Evolutionary conservation across 768 basidiomycete species (phyloP), one percentile per base, ranked within the genome.

Genomic region (Suillus bovinus): DNA sequence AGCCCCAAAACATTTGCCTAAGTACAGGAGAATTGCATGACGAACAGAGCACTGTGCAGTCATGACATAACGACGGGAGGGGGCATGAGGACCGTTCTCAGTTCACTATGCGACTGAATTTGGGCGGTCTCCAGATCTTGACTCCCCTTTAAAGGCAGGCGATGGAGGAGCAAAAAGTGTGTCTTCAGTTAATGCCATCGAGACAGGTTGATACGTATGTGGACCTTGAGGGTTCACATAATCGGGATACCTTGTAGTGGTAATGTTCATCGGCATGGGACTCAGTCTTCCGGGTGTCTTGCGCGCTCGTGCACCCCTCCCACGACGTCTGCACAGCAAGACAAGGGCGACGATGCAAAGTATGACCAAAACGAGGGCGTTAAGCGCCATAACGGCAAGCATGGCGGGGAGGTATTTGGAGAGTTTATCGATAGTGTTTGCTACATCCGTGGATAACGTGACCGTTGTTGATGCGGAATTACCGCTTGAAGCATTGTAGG

Each of bases 381-480:
- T 94, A 67, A 94, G 79, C 39, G 86, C 92, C 69, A 93, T 84
- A 62, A 93, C 74, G 31, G 80, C 92, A 57, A 94, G 79, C 78
- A 93, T 84, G 29, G 84, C 88, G 27, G 92, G 92, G 55, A 93
- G 76, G 74, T 82, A 87, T 31, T 78, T 81, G 52, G 82, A 81
- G 67, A 94, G 81, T 69, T 81, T 82, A 70, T 85, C 83, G 58
- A 94, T 73, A 17, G 86, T 86, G 49, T 80, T 69, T 5, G 82
- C 81, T 66, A 87, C 78, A 64, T 89, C 81, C 49, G 82, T 76
- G 9, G 89, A 86, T 58, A 91, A 75, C 8, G 82, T 73, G 63
- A 88, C 84, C 4, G 78, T 72, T 1, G 79, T 76, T 14, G 80
- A 77, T 56, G 81, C 76, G 14, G 85, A 77, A 39, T 61, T 56